A percentile compares a stretch with the other conserved stretches of the same genome.
Conservation (phyloP, 352 stramenopile species). For the Pythium utonaiense region DNA sequence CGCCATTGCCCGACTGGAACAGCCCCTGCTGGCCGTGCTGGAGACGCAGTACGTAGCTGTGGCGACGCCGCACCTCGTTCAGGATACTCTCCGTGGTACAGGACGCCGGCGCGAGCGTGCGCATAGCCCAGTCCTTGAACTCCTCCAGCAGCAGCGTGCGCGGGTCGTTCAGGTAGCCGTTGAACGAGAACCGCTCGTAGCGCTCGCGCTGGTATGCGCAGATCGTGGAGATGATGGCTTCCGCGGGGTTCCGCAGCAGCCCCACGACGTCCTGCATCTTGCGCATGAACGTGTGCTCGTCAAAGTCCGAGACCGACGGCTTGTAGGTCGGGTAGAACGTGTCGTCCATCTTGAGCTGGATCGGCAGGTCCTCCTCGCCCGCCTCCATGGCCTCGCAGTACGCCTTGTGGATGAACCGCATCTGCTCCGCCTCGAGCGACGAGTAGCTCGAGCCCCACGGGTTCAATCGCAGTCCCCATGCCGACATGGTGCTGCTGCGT, state of each 20-base stretch:
- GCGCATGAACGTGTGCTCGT: constrained; percentile 84
- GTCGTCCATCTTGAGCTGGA: constrained; percentile 84
- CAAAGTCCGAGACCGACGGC: constrained; percentile 74
- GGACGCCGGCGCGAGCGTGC: constrained; percentile 61
- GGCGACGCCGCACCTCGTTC: constrained; percentile 66
- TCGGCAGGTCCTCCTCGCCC: constrained; percentile 76
- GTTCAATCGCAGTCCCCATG: constrained; percentile 81
- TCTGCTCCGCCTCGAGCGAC: constrained; percentile 81
- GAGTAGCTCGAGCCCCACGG: constrained; percentile 81
- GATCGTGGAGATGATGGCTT: constrained; percentile 85
- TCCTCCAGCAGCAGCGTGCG: constrained; percentile 79
- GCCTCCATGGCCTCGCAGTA: constrained; percentile 85
- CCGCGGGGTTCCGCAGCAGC: constrained; percentile 69
- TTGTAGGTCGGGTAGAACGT: constrained; percentile 75
- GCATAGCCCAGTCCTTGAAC: constrained; percentile 86
- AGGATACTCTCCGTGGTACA: constrained; percentile 79
- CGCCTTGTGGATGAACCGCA: constrained; percentile 82
- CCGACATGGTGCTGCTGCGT: constrained; percentile 45
- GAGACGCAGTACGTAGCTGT: constrained; percentile 72
- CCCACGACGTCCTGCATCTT: constrained; percentile 87
- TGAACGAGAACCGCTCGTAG: constrained; percentile 76
- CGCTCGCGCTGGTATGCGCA: constrained; percentile 81
- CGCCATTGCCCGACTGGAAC: constrained; percentile 71
- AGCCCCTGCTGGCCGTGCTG: constrained; percentile 81
- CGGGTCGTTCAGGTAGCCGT: constrained; percentile 81